A percentile compares a stretch with the other conserved stretches of the same genome.
Evolutionary conservation across 768 basidiomycete genomes (phyloP).

Genomic region (Grammothele lineata): DNA sequence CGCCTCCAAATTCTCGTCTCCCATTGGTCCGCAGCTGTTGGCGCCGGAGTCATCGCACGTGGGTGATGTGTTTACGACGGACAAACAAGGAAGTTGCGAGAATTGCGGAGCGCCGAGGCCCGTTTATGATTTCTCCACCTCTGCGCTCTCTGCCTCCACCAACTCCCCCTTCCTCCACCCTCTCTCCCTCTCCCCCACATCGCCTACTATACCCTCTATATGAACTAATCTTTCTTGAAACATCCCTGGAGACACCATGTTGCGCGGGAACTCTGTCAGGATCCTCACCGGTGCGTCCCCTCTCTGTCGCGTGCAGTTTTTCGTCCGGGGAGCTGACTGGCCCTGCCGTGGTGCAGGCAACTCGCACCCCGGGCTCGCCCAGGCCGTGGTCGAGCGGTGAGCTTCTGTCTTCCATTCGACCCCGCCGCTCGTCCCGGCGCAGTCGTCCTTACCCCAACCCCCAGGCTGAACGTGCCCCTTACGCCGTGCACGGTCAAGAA

Average conservation of each 20-base stretch:
- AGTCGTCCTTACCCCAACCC: slow-evolving; percentile 38
- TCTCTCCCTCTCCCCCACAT: slow-evolving; percentile 8
- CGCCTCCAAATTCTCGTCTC: too few relatives aligned
- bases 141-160: neutral
- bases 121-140: slow-evolving; percentile 10
- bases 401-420: slow-evolving; percentile 47
- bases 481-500: slow-evolving; percentile 83
- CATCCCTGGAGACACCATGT: slow-evolving; percentile 41
- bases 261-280: slow-evolving; percentile 78
- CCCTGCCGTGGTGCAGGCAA: slow-evolving; percentile 62
- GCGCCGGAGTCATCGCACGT: too few relatives aligned
- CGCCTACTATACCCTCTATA: slow-evolving; percentile 1
- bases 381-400: slow-evolving; percentile 94
- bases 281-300: slow-evolving; percentile 60
- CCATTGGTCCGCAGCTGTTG: too few relatives aligned
- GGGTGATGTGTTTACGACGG: too few relatives aligned
- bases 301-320: neutral
- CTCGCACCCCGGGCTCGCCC: slow-evolving; percentile 97
- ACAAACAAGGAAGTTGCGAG: slow-evolving; percentile 14
- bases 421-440: slow-evolving; percentile 38
- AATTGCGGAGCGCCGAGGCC: slow-evolving; percentile 14
- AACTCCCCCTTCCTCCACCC: neutral
- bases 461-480: slow-evolving; percentile 85
- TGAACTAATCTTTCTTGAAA: slow-evolving; percentile 22
- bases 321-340: slow-evolving; percentile 12